Evolutionary conservation across 306 rosid genomes (phyloP).

Genomic region (Crotalaria pallida): DNA sequence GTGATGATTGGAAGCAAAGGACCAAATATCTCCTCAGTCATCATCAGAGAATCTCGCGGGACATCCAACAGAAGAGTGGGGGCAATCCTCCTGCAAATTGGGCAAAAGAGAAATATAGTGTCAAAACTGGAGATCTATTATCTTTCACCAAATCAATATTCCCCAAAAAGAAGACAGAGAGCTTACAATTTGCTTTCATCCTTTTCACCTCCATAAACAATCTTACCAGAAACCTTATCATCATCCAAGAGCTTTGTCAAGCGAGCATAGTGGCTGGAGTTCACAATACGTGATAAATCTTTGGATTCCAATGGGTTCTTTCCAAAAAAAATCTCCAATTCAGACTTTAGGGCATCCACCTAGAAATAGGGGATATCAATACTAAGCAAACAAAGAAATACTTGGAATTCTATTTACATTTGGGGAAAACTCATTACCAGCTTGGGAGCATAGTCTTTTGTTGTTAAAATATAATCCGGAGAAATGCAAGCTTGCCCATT

Average conservation of each 20-base stretch:
- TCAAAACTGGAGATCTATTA: conserved; percentile 12
- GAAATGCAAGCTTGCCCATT: conserved; percentile 95
- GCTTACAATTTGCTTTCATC: conserved; percentile 78
- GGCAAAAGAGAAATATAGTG: conserved; percentile 5
- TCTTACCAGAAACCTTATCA: conserved; percentile 82
- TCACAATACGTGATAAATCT: conserved; percentile 90
- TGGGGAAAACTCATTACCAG: conserved; percentile 51
- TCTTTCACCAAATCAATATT: conserved; percentile 4
- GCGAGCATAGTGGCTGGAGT: conserved; percentile 76
- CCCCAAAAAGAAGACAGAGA: not conserved
- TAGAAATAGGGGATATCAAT: conserved; percentile 31
- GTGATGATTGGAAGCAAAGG: conserved; percentile 91
- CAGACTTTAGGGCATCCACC: conserved; percentile 73
- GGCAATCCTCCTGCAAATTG: conserved; percentile 63
- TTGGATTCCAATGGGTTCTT: conserved; percentile 73
- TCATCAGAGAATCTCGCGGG: conserved; percentile 68
- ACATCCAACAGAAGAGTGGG: conserved; percentile 90
- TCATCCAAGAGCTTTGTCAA: conserved; percentile 83
- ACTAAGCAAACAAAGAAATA: conserved; percentile 13
- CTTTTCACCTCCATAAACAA: conserved; percentile 77
- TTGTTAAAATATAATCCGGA: conserved; percentile 75
- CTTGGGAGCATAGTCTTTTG: conserved; percentile 77
- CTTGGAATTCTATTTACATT: conserved; percentile 8
- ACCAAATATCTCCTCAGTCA: conserved; percentile 94
- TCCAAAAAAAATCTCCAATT: conserved; percentile 76